phyloP scores from a whole-genome alignment of 2,329 filamentous ascomycete genomes.

The Ceratocystis cacaofunesta region DNA sequence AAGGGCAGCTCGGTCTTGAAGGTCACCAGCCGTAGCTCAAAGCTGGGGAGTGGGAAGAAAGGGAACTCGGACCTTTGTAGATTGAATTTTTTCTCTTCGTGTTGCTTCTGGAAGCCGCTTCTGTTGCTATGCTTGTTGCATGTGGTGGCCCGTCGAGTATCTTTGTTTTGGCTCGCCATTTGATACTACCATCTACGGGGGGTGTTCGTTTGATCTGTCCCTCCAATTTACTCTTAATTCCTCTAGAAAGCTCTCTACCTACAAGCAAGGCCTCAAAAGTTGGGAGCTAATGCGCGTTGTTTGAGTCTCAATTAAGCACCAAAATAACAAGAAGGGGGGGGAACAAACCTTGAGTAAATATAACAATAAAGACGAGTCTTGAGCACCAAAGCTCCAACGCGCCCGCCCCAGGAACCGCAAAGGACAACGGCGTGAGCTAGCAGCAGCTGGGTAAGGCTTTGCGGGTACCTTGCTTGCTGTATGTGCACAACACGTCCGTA shows the following conservation, averaged over 20 bases:
- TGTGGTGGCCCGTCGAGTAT: not conserved
- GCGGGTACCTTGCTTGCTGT: slow-evolving; percentile 3
- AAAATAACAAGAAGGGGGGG: not conserved
- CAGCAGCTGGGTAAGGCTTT: not conserved
- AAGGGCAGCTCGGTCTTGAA: not conserved
- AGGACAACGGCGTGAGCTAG: not conserved
- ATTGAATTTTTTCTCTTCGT: slow-evolving; percentile 3
- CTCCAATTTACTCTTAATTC: not conserved
- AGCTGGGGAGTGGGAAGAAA: not conserved
- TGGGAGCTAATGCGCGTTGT: not conserved
- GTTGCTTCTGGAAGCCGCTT: not conserved
- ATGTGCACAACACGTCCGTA: not conserved
- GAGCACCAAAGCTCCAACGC: not conserved
- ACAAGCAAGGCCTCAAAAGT: not conserved
- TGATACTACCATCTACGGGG: no score
- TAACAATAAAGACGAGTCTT: not conserved
- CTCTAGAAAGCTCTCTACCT: not conserved
- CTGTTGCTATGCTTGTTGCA: not conserved
- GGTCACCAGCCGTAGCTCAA: not conserved
- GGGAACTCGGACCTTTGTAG: not conserved
- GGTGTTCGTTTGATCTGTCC: not conserved
- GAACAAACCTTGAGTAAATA: not conserved
- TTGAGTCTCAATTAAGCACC: not conserved
- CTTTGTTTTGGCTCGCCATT: no score
- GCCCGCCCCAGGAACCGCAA: slow-evolving; percentile 9